These are phyloP conservation scores for Nicotiana sylvestris DNA, from an alignment of 257 asterid genomes.

Conservation along the genomic window DNA sequence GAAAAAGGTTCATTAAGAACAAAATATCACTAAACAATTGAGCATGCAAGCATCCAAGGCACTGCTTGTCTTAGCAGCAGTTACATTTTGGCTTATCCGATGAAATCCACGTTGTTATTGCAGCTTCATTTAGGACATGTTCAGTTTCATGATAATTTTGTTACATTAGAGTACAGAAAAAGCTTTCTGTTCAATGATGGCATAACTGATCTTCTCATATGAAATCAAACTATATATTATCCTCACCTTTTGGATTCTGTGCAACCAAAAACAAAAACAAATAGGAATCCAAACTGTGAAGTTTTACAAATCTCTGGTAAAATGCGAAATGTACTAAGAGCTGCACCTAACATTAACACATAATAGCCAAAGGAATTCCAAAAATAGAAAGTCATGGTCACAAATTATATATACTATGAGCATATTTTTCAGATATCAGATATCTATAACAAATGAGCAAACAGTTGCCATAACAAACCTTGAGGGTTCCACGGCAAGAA, in stretches of 20 bases:
- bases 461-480: conserved; percentile 39
- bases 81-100: background rate
- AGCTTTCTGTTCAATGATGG: background rate
- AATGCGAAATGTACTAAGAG: background rate
- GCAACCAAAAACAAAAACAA: background rate
- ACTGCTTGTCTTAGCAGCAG: background rate
- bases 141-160: background rate
- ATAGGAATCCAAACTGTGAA: background rate
- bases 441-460: background rate
- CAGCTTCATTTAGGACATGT: background rate
- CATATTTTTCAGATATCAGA: too few relatives aligned
- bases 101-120: background rate
- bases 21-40: background rate
- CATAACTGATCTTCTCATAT: background rate
- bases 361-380: background rate
- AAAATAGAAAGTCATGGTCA: background rate
- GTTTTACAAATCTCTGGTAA: background rate
- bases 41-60: background rate
- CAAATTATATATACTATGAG: background rate
- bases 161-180: background rate
- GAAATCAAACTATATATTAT: background rate
- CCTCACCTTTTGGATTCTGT: background rate
- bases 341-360: background rate
- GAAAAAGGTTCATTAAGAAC: background rate
- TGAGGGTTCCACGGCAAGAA: conserved; percentile 82